A percentile compares a stretch with the other conserved stretches of the same genome.
These are phyloP conservation scores for Danielia reshetovae DNA, from an alignment of 805 yeast species.

Conservation along the genomic window DNA sequence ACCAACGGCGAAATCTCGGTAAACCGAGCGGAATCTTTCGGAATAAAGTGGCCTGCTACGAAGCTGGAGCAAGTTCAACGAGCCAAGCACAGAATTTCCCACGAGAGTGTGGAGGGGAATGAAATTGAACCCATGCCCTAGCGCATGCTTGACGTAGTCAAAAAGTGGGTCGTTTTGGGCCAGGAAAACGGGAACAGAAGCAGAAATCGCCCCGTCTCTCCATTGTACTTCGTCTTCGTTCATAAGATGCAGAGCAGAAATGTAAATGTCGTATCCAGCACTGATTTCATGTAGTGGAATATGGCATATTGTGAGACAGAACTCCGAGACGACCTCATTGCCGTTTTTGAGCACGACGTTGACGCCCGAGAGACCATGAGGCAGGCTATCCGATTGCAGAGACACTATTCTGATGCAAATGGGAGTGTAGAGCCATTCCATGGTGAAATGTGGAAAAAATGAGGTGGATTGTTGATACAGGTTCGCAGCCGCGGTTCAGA, in stretches of 20 bases:
- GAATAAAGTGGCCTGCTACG: background rate
- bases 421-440: slow-evolving; percentile 9
- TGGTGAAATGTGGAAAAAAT: no score
- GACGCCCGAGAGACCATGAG: slow-evolving; percentile 7
- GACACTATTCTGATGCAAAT: slow-evolving; percentile 8
- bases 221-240: slow-evolving; percentile 4
- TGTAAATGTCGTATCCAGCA: slow-evolving; percentile 3
- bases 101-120: slow-evolving; percentile 8
- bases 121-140: slow-evolving; percentile 7
- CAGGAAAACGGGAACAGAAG: slow-evolving; percentile 1
- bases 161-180: slow-evolving; percentile 3
- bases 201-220: slow-evolving; percentile 3
- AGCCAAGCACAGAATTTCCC: background rate
- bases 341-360: background rate
- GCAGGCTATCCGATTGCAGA: background rate
- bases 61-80: slow-evolving; percentile 2
- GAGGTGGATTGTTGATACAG: no score
- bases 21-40: background rate
- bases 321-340: background rate
- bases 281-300: slow-evolving; percentile 2
- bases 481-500: no score
- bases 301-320: slow-evolving; percentile 6
- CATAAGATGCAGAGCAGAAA: slow-evolving; percentile 6
- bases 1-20: background rate
- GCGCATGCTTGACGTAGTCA: slow-evolving; percentile 2